Evolutionary conservation across 805 yeast genomes (phyloP), one percentile per base, ranked within the genome.

Genomic region (Myxozyma nipponensis): DNA sequence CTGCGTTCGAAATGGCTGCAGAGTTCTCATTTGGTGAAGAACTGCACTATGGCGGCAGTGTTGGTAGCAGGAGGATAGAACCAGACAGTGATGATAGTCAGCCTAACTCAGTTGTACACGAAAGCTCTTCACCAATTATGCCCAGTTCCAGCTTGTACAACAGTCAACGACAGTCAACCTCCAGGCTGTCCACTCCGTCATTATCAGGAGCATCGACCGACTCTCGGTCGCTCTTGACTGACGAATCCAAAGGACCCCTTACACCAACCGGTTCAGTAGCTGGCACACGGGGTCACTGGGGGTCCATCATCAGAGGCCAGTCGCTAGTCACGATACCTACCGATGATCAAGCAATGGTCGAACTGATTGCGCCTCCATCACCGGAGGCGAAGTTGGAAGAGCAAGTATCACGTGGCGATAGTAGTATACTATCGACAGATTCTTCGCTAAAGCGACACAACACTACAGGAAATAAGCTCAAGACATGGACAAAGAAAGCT

Each of bases 11-110:
- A n/a, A 24, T 44, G 22, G 19, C 34, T 5, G 38, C 58, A 13
- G 54, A 47, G 9, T 6, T 39, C 17, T 46, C 50, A 23, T 50
- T 55, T 39, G 49, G 55, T 23, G 44, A 54, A 30, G 64, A 62
- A 0, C 59, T 63, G 7, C 60, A 59, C 23, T 61, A 66, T 6
- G 72, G 73, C 17, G 74, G 74, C 7, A 53, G 3, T 9, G 39
- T 50, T 7, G 60, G 60, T 5, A 17, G 32, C 15, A 23, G 32
- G 17, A 23, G 26, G n/a, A 39, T 15, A 18, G 13, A 34, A 13
- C 9, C 37, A 18, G 18, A 22, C 13, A 13, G 23, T 22, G 26
- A 38, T 9, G 2, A 13, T 18, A 4, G 2, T 9, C 42, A 39
- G 26, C 25, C 36, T 10, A n/a, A 18, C 17, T 17, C 35, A 24